phyloP scores from a whole-genome alignment of 345 rosid species.

The Citrus unshiu region DNA sequence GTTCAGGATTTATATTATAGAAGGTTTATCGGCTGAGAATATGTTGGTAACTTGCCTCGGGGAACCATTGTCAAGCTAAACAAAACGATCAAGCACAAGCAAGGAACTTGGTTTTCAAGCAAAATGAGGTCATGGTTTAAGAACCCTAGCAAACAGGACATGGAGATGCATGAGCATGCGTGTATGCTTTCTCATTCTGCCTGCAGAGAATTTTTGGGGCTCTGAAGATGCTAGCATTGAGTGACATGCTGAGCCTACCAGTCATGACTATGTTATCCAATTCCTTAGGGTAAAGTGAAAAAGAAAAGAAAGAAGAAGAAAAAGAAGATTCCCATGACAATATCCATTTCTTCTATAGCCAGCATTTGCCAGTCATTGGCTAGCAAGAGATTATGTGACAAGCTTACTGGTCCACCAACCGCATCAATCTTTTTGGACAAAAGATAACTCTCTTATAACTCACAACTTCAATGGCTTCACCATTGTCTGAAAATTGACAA shows the following conservation, averaged over 20 bases:
- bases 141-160: constrained; percentile 14
- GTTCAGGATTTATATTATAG: background rate
- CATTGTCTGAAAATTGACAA: too few relatives aligned
- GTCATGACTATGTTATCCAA: background rate
- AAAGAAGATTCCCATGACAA: too few relatives aligned
- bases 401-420: too few relatives aligned
- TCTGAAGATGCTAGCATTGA: constrained; percentile 19
- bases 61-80: background rate
- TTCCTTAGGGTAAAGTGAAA: background rate
- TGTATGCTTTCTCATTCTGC: constrained; percentile 14
- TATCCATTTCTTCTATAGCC: too few relatives aligned
- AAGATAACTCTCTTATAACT: too few relatives aligned
- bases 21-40: background rate
- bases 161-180: constrained; percentile 12
- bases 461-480: too few relatives aligned
- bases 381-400: too few relatives aligned
- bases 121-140: constrained; percentile 24
- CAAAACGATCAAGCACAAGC: too few relatives aligned
- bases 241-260: background rate
- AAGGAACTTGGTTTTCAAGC: background rate
- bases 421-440: too few relatives aligned
- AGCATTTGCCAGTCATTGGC: too few relatives aligned
- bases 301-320: too few relatives aligned
- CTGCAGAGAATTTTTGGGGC: constrained; percentile 12
- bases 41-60: background rate